Base-by-base conservation (phyloP, 2,329 filamentous ascomycete species). In the Ilyonectria robusta region DNA sequence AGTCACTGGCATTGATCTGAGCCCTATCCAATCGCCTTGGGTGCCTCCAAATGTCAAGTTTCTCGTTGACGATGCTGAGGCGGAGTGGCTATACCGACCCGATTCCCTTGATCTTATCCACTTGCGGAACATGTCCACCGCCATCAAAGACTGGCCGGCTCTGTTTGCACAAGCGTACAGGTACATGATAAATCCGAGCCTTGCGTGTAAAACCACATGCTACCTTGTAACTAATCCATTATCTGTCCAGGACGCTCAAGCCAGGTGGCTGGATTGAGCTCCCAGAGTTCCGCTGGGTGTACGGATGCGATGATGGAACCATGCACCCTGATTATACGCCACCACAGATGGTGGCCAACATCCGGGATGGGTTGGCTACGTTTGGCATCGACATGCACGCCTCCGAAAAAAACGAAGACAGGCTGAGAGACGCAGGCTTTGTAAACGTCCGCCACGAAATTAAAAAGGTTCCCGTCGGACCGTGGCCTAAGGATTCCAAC, bases 191-290 rank as follows among this genome's bases (percentile, higher is more conserved):
- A 9, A 1, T 42, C 40, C 40, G 17, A 42, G 4, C 40, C 23
- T 23, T n/a, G 2, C 15, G 15, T 8, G 4, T 19, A 6, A 6
- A 42, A 40, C 4, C 13, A 15, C 15, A 15, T n/a, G 40, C 15
- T 10, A 10, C 17, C 19, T 26, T 62, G 26, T 21, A 21, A 44
- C 50, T 48, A 21, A 46, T 19, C 4, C n/a, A 6, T 21, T 9
- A 35, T 19, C 1, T 51, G 5, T 4, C 33, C 55, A 75, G 73
- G 6, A 59, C 57, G 2, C 66, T 84, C 1, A 79, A 79, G 33
- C 84, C 85, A 0, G 84, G 85, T 21, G 84, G 84, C 37, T 85
- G 83, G 79, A 78, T 86, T 29, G 84, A 86, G 65, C 76, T 84
- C 6, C 81, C 83, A 21, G 78, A 80, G 7, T 71, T 74, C n/a